Conservation (phyloP, 192 early-diverging fungal species). For the Ramicandelaber brevisporus region DNA sequence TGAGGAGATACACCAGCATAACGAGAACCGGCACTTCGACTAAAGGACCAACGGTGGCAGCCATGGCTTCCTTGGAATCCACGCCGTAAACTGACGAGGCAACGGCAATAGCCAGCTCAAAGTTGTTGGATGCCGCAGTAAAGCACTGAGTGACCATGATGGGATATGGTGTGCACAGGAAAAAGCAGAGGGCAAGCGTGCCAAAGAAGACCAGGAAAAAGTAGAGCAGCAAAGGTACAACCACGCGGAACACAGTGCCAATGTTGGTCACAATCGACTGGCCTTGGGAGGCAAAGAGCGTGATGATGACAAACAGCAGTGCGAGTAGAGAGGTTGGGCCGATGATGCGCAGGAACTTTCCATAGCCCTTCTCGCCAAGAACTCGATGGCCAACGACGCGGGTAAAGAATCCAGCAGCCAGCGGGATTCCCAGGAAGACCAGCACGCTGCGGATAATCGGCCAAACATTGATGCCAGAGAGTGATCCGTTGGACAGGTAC, state of each 20-base stretch:
- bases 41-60: conserved; percentile 35
- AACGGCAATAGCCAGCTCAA: conserved; percentile 51
- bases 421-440: conserved; percentile 39
- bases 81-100: conserved; percentile 37
- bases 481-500: conserved; percentile 9
- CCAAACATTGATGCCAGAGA: conserved; percentile 23
- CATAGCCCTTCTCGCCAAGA: conserved; percentile 9
- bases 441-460: conserved; percentile 20
- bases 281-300: conserved; percentile 44
- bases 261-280: conserved; percentile 28
- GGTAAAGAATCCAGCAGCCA: conserved; percentile 27
- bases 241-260: conserved; percentile 23
- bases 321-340: conserved; percentile 26
- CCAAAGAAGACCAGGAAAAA: conserved; percentile 25
- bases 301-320: conserved; percentile 34
- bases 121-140: conserved; percentile 40
- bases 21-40: conserved; percentile 44
- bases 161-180: conserved; percentile 13
- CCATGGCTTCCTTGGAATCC: conserved; percentile 29
- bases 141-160: conserved; percentile 28
- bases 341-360: conserved; percentile 22
- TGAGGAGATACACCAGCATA: conserved; percentile 21
- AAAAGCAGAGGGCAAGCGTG: conserved; percentile 14
- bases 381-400: conserved; percentile 10
- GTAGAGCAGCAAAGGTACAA: conserved; percentile 36